phyloP scores from a whole-genome alignment of 179 eudicot genomes.

The Nepenthes alata region DNA sequence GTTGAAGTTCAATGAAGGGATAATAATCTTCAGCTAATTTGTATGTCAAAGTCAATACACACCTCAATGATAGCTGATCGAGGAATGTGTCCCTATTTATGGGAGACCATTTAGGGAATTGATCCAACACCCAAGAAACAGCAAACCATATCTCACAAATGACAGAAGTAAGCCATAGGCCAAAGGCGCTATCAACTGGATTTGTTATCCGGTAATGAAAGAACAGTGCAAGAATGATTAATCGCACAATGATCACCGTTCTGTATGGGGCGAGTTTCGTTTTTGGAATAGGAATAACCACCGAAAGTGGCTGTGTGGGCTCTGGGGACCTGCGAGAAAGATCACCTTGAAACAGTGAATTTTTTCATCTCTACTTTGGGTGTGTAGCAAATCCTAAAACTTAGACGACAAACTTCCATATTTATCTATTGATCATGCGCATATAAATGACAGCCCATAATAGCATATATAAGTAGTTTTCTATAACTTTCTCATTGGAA shows the following conservation, averaged over 20 bases:
- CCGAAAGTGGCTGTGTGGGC: conserved; percentile 30
- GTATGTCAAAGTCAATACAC: background rate
- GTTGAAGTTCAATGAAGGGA: no score
- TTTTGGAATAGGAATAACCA: conserved; percentile 27
- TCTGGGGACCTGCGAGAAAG: conserved; percentile 19
- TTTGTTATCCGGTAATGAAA: conserved; percentile 41
- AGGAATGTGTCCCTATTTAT: conserved; percentile 27
- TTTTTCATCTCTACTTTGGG: background rate
- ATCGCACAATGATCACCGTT: conserved; percentile 30
- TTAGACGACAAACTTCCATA: background rate
- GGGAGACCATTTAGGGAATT: conserved; percentile 44
- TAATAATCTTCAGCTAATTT: background rate
- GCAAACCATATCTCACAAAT: conserved; percentile 51
- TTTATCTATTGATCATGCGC: background rate
- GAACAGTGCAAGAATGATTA: conserved; percentile 30
- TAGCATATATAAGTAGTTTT: no score
- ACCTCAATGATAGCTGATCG: conserved; percentile 36
- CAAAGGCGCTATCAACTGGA: conserved; percentile 39
- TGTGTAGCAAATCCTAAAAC: no score
- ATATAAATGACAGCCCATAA: no score
- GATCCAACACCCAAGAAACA: conserved; percentile 44
- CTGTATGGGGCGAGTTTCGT: conserved; percentile 39
- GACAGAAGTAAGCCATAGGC: conserved; percentile 46
- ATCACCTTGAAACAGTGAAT: background rate
- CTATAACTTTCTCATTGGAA: no score